Conservation (phyloP, 495 filamentous ascomycete species). For the Aspergillus heteromorphus region DNA sequence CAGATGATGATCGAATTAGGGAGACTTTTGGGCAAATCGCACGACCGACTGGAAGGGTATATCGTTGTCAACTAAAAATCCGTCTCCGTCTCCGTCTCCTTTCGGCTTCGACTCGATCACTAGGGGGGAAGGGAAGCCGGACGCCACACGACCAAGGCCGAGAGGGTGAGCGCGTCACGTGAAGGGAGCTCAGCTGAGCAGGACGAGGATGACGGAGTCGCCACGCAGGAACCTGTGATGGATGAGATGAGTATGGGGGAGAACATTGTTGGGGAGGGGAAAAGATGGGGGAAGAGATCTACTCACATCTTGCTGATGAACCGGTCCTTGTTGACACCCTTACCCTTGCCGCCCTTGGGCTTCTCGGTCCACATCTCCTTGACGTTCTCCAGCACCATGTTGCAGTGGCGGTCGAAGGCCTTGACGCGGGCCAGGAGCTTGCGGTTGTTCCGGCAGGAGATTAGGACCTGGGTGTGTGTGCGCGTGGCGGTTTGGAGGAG, state of each 20-base stretch:
- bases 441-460: conserved; percentile 84
- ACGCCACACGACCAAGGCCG: not conserved
- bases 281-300: not conserved
- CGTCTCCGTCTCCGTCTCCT: not conserved
- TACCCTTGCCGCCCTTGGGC: conserved; percentile 81
- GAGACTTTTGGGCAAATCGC: conserved; percentile 2
- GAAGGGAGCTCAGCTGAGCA: conserved; percentile 62
- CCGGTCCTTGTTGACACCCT: conserved; percentile 92
- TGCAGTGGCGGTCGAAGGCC: conserved; percentile 91
- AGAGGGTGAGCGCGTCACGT: conserved; percentile 12
- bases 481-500: conserved; percentile 90
- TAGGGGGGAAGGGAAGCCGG: not conserved
- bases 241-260: not conserved
- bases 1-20: not conserved
- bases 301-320: conserved; percentile 98
- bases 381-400: conserved; percentile 96
- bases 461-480: conserved; percentile 81
- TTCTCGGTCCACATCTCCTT: conserved; percentile 99
- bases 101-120: conserved; percentile 1
- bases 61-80: conserved; percentile 8
- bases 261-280: not conserved
- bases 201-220: conserved; percentile 88
- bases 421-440: conserved; percentile 77
- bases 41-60: conserved; percentile 4
- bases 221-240: conserved; percentile 83